phyloP scores from a whole-genome alignment of 1,284 basidiomycete genomes.

The Macrocystidia cucumis region DNA sequence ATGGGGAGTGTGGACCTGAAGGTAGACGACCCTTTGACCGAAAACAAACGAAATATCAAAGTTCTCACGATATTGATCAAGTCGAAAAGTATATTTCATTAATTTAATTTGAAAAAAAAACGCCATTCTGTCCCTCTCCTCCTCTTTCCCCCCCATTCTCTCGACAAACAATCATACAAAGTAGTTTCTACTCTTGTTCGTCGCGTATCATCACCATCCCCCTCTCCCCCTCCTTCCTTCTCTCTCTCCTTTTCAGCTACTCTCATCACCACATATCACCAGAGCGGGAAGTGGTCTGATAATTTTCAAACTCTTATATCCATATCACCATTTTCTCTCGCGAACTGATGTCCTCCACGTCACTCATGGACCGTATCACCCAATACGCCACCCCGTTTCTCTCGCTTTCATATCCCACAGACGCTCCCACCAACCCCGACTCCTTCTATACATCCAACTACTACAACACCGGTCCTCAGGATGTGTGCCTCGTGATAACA shows the following conservation, averaged over 20 bases:
- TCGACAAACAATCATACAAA: not conserved
- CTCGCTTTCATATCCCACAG: slow-evolving; percentile 65
- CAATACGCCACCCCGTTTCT: slow-evolving; percentile 60
- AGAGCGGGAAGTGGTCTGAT: slow-evolving; percentile 8
- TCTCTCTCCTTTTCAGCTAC: slow-evolving; percentile 4
- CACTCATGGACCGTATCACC: slow-evolving; percentile 31
- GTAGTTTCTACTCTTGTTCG: slow-evolving; percentile 4
- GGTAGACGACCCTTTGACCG: no score
- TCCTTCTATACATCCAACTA: slow-evolving; percentile 61
- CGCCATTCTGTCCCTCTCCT: slow-evolving; percentile 1
- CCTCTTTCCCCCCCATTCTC: slow-evolving; percentile 4
- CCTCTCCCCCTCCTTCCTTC: slow-evolving; percentile 5
- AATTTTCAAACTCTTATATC: slow-evolving; percentile 8
- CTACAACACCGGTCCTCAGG: slow-evolving; percentile 65
- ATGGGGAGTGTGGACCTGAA: slow-evolving; percentile 5
- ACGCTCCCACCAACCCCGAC: slow-evolving; percentile 48
- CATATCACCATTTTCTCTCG: slow-evolving; percentile 12
- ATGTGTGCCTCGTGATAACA: slow-evolving; percentile 65
- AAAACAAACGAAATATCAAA: no score
- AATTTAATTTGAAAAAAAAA: slow-evolving; percentile 1
- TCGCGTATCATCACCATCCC: slow-evolving; percentile 1
- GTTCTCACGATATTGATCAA: no score
- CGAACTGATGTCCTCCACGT: slow-evolving; percentile 13
- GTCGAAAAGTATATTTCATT: no score
- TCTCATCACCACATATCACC: slow-evolving; percentile 5